Evolutionary conservation across 305 asterid genomes (phyloP).

Genomic region (Withania somnifera): DNA sequence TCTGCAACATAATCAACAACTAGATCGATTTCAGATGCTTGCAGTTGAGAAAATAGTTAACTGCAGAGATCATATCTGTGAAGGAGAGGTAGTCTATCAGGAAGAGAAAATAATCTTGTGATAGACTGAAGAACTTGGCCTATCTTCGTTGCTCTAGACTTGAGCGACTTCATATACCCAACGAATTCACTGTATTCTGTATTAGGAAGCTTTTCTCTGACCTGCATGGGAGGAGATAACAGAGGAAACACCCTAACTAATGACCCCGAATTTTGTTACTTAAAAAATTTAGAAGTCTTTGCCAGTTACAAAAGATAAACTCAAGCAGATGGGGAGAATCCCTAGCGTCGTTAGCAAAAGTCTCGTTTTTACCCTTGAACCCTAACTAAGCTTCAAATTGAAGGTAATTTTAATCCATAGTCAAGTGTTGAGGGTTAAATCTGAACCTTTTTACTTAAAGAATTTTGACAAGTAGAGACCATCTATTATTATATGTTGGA

Average conservation of each 20-base stretch:
- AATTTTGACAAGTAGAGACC: neutral
- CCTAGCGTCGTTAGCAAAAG: neutral
- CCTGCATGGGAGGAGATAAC: slow-evolving; percentile 33
- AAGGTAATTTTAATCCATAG: neutral
- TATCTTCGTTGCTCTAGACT: slow-evolving; percentile 70
- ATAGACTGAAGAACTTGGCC: slow-evolving; percentile 71
- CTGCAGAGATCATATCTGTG: slow-evolving; percentile 44
- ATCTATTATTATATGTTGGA: neutral
- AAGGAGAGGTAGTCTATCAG: slow-evolving; percentile 72
- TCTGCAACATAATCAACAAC: slow-evolving; percentile 32
- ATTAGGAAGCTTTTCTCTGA: slow-evolving; percentile 61
- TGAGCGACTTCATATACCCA: slow-evolving; percentile 67
- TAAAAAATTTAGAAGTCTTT: neutral
- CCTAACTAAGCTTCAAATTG: neutral
- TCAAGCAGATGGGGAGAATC: neutral
- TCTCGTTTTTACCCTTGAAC: neutral
- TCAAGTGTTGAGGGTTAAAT: neutral
- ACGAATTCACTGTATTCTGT: slow-evolving; percentile 73
- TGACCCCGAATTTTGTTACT: neutral
- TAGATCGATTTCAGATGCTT: slow-evolving; percentile 1
- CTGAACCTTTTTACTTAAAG: neutral
- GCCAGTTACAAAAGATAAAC: neutral
- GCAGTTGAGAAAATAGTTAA: neutral
- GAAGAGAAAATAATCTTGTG: slow-evolving; percentile 62
- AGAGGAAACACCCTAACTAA: neutral